Evolutionary conservation across 164 flowering plant species (phyloP).

Genomic region (Brasenia schreberi): DNA sequence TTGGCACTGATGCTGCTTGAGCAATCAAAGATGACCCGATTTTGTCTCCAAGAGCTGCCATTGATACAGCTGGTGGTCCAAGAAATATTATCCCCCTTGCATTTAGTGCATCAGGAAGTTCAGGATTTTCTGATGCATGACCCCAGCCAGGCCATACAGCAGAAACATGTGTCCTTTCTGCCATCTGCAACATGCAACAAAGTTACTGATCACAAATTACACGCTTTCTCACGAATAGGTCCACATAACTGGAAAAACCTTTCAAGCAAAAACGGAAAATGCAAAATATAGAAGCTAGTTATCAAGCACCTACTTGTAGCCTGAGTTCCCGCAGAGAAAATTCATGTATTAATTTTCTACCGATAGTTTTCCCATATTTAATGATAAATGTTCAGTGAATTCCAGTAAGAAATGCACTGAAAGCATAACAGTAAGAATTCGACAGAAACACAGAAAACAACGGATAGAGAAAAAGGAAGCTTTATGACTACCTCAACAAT

Average conservation of each 20-base stretch:
- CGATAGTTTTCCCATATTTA: too few relatives aligned
- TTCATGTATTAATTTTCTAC: too few relatives aligned
- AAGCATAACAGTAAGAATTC: too few relatives aligned
- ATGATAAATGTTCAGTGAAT: too few relatives aligned
- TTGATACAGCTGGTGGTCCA: slow-evolving; percentile 87
- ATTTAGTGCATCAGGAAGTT: slow-evolving; percentile 83
- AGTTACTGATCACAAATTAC: not conserved
- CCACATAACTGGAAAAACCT: not conserved
- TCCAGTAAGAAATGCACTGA: too few relatives aligned
- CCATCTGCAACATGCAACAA: slow-evolving; percentile 42
- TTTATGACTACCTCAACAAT: slow-evolving; percentile 73
- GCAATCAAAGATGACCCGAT: slow-evolving; percentile 99
- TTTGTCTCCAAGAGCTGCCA: slow-evolving; percentile 98
- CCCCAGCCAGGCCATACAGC: slow-evolving; percentile 99
- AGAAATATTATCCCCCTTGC: slow-evolving; percentile 84
- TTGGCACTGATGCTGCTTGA: slow-evolving; percentile 97
- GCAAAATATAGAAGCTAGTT: not conserved
- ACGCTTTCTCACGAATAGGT: not conserved
- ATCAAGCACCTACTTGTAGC: not conserved
- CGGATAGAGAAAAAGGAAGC: not conserved
- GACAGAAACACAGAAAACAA: too few relatives aligned
- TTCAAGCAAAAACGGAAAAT: not conserved
- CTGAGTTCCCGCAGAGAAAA: too few relatives aligned
- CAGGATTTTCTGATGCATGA: slow-evolving; percentile 99
- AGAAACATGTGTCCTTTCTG: slow-evolving; percentile 89